phyloP scores from a whole-genome alignment of 331 rosid genomes.

The Erythrophleum ivorense region DNA sequence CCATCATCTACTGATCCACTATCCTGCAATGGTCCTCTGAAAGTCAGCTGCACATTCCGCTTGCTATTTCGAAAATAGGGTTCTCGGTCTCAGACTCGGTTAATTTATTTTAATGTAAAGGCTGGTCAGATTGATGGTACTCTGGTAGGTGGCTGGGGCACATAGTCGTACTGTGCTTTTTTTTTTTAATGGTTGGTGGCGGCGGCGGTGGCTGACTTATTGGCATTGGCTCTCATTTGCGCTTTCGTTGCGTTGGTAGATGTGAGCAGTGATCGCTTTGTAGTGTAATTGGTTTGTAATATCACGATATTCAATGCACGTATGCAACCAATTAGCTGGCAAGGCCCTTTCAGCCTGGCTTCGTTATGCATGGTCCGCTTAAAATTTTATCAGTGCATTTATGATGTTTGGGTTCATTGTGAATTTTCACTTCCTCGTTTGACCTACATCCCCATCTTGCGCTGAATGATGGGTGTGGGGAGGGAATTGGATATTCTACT shows the following conservation, averaged over 20 bases:
- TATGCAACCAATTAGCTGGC: not conserved
- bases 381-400: too few relatives aligned
- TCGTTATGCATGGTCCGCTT: not conserved
- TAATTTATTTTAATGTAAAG: not conserved
- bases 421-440: not conserved
- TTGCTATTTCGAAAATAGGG: slow-evolving; percentile 5
- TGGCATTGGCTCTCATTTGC: not conserved
- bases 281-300: not conserved
- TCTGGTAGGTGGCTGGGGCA: not conserved
- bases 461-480: too few relatives aligned
- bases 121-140: slow-evolving; percentile 1
- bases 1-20: not conserved
- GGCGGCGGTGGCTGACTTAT: not conserved
- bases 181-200: not conserved
- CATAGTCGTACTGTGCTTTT: not conserved
- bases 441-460: not conserved
- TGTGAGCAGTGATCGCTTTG: not conserved
- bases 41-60: not conserved
- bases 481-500: too few relatives aligned
- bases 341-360: not conserved
- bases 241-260: not conserved
- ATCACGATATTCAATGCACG: not conserved
- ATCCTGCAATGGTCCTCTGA: not conserved
- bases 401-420: not conserved
- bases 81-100: not conserved